Evolutionary conservation across 108 stramenopile species (phyloP), one percentile per base, ranked within the genome.

Genomic region (Aurantiochytrium sp.): DNA sequence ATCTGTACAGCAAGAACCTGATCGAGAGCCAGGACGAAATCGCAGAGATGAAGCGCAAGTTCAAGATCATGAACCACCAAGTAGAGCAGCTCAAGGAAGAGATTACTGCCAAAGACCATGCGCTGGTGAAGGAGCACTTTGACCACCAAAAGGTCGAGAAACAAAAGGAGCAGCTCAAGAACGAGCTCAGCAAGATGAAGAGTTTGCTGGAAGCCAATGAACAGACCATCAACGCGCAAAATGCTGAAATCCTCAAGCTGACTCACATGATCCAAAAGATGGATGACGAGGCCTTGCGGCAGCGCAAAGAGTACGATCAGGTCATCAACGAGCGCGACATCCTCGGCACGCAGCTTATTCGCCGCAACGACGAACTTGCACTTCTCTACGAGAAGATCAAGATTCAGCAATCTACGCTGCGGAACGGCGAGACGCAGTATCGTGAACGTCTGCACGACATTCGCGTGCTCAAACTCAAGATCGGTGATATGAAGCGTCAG

Each of bases 301-400:
- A 96, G 89, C 89, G 92, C 42, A 95, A 93, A 88, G 95, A 96
- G 91, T 94, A 92, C 76, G 95, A 95, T 87, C 43, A 95, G 89
- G 91, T 95, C 47, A 94, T 96, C 44, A 94, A 95, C 87, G 95
- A 96, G 90, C 91, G 96, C n/a, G 96, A 96, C 89, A 96, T 96
- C 49, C 91, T 96, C 44, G 96, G 96, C 49, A 95, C 96, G 47
- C 95, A 96, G 92, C 93, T 96, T 23, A 96, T 96, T 59, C 95
- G 96, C 16, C 93, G 96, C 57, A 96, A 96, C 88, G 96, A 96
- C 89, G 96, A 96, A 92, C 90, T 96, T 49, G 96, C 95, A 4
- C 91, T 96, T 28, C 90, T 96, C 59, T 94, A 95, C 89, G 96
- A 96, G 87, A 96, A 96, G 93, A 91, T 96, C 10, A 95, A 95